A percentile compares a stretch with the other conserved stretches of the same genome.
Conservation (phyloP, 2,329 filamentous ascomycete genomes). For the Tolypocladium ovalisporum region DNA sequence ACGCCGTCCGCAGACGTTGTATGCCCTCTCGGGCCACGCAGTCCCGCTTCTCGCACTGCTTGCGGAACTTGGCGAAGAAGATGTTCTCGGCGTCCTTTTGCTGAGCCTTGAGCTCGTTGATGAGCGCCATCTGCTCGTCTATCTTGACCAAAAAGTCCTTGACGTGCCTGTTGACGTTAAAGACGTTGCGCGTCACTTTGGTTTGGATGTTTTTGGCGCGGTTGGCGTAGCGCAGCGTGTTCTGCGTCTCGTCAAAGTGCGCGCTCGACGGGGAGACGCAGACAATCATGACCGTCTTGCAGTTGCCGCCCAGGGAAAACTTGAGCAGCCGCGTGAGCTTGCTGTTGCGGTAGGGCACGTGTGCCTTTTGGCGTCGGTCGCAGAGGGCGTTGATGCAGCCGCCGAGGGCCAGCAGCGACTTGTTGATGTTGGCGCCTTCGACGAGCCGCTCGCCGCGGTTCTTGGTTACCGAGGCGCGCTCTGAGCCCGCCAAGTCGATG, state of each 20-base stretch:
- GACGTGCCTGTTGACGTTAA: conserved; percentile 97
- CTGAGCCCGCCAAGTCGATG: conserved; percentile 92
- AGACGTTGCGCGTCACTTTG: conserved; percentile 97
- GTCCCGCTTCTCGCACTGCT: conserved; percentile 79
- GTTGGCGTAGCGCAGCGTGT: conserved; percentile 94
- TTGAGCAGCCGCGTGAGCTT: conserved; percentile 93
- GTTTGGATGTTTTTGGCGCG: conserved; percentile 99
- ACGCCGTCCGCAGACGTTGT: conserved; percentile 68
- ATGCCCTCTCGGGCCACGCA: conserved; percentile 66
- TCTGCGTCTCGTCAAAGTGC: conserved; percentile 97
- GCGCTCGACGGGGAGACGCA: conserved; percentile 94
- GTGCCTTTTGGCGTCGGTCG: conserved; percentile 80
- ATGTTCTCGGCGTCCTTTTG: conserved; percentile 78
- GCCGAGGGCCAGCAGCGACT: conserved; percentile 85
- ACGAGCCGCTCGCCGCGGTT: conserved; percentile 84
- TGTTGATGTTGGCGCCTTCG: conserved; percentile 99
- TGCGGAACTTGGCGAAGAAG: conserved; percentile 81
- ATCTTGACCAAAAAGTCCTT: conserved; percentile 99
- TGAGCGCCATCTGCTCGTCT: conserved; percentile 93
- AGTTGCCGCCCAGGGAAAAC: conserved; percentile 94
- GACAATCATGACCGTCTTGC: conserved; percentile 99
- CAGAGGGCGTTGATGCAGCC: conserved; percentile 98
- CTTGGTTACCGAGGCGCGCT: conserved; percentile 91
- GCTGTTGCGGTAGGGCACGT: conserved; percentile 95
- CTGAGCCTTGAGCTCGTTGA: conserved; percentile 88